phyloP scores from a whole-genome alignment of 768 basidiomycete species.

The Tricholoma bakamatsutake region DNA sequence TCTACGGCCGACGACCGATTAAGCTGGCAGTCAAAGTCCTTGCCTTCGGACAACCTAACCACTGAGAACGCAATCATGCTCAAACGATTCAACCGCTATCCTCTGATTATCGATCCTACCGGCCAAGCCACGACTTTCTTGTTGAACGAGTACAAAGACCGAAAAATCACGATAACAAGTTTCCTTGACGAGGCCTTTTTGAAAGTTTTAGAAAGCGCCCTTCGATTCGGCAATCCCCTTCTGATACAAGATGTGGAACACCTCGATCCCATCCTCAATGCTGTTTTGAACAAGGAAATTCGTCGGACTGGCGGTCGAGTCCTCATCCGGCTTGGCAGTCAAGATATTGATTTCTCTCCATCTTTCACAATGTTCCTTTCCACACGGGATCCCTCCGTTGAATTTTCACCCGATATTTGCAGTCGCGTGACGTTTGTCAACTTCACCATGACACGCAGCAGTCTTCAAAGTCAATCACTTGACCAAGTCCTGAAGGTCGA shows the following conservation, averaged over 20 bases:
- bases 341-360: conserved; percentile 99
- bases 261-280: conserved; percentile 94
- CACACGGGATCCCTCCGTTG: conserved; percentile 93
- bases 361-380: conserved; percentile 99
- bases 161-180: conserved; percentile 97
- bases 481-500: conserved; percentile 97
- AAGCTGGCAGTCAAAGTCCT: conserved; percentile 90
- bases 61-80: conserved; percentile 99
- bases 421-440: conserved; percentile 95
- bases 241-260: conserved; percentile 98
- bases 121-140: conserved; percentile 95
- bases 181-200: conserved; percentile 99
- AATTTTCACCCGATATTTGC: conserved; percentile 98
- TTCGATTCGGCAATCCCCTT: conserved; percentile 96
- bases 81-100: conserved; percentile 95
- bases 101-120: conserved; percentile 95
- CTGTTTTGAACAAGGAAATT: conserved; percentile 95
- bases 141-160: conserved; percentile 89
- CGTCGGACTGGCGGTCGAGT: conserved; percentile 95
- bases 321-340: conserved; percentile 91
- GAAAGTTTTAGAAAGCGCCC: conserved; percentile 96
- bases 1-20: conserved; percentile 96
- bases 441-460: conserved; percentile 98
- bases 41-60: conserved; percentile 94
- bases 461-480: conserved; percentile 95